phyloP scores from a whole-genome alignment of 768 basidiomycete genomes.

The Naematelia encephala region DNA sequence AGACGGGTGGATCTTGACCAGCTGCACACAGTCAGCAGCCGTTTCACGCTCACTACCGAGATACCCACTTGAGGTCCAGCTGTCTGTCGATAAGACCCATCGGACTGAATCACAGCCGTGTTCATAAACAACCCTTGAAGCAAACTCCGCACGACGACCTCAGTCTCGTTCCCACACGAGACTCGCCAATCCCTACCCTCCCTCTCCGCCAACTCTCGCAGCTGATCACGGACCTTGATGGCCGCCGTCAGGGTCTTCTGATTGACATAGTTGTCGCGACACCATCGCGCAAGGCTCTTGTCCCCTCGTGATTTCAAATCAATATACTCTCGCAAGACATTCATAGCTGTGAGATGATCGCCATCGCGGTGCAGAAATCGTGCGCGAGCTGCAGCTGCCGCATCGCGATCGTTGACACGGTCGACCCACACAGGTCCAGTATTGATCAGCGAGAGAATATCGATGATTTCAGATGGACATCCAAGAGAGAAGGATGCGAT shows the following conservation, averaged over 20 bases:
- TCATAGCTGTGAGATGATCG: constrained; percentile 86
- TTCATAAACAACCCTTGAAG: constrained; percentile 76
- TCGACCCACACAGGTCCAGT: constrained; percentile 78
- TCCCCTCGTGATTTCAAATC: constrained; percentile 51
- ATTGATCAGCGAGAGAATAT: constrained; percentile 79
- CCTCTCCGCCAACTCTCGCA: constrained; percentile 64
- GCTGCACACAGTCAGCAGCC: constrained; percentile 3
- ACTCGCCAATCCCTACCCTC: constrained; percentile 60
- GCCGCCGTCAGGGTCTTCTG: constrained; percentile 76
- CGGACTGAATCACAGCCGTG: constrained; percentile 75
- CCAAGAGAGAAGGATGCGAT: constrained; percentile 69
- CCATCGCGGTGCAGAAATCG: constrained; percentile 81
- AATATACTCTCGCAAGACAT: constrained; percentile 75
- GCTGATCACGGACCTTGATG: constrained; percentile 72
- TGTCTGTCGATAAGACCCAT: constrained; percentile 77
- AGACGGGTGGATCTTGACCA: constrained; percentile 84
- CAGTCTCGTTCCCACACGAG: constrained; percentile 64
- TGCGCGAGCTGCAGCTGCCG: constrained; percentile 61
- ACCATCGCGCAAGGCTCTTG: constrained; percentile 63
- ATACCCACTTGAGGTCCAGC: constrained; percentile 50
- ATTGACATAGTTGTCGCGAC: constrained; percentile 75
- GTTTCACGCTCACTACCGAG: neutral
- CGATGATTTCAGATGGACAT: constrained; percentile 74
- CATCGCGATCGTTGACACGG: constrained; percentile 63
- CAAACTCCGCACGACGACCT: constrained; percentile 67